Percentiles rank a stretch among this genome's conserved stretches.
These are phyloP conservation scores for Exophiala lecanii-corni DNA, from an alignment of 2,329 filamentous ascomycete species.

Conservation along the genomic window DNA sequence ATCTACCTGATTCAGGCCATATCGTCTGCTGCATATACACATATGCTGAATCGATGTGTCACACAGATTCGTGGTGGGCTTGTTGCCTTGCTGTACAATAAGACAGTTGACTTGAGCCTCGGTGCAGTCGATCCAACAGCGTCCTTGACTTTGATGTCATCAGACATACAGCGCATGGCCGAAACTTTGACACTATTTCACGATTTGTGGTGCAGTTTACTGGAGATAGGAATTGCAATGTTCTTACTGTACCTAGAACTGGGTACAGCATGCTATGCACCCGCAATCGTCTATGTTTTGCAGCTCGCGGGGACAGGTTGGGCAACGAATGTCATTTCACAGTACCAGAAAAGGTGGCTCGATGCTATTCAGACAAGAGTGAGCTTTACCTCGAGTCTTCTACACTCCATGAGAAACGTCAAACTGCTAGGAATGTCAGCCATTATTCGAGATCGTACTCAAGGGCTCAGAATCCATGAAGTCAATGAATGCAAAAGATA, in stretches of 20 bases:
- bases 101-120: conserved; percentile 36
- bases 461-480: conserved; percentile 38
- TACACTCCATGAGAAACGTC: conserved; percentile 49
- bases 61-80: conserved; percentile 42
- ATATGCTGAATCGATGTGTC: conserved; percentile 40
- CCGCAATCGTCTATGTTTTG: conserved; percentile 34
- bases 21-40: conserved; percentile 38
- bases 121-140: conserved; percentile 34
- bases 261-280: conserved; percentile 42
- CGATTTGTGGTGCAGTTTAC: conserved; percentile 42
- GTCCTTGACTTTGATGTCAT: conserved; percentile 45
- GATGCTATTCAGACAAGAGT: conserved; percentile 48
- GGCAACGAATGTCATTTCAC: conserved; percentile 29
- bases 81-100: conserved; percentile 49
- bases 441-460: conserved; percentile 36
- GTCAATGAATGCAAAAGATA: conserved; percentile 39
- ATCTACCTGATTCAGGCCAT: conserved; percentile 42
- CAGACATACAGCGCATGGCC: conserved; percentile 40
- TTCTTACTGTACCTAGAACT: conserved; percentile 40
- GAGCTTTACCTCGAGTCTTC: conserved; percentile 44
- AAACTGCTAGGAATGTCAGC: conserved; percentile 48
- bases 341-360: conserved; percentile 44
- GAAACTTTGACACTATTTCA: conserved; percentile 40
- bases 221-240: conserved; percentile 44
- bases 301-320: conserved; percentile 11